These are phyloP conservation scores for Globisporangium heterothallicum DNA, from an alignment of 352 stramenopile species.

Conservation along the genomic window DNA sequence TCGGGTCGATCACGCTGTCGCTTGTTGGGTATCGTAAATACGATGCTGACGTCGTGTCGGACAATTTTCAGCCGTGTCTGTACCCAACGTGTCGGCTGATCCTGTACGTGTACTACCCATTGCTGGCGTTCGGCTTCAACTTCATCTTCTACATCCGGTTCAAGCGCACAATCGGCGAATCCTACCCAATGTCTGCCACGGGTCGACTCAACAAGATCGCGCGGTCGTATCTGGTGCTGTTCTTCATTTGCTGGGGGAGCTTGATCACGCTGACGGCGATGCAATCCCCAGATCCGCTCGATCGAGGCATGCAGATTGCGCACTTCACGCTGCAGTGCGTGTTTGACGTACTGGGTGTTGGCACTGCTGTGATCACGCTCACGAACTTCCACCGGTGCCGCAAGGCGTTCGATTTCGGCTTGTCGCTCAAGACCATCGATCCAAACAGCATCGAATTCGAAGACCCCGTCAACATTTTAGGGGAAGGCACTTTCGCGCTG, in stretches of 20 bases:
- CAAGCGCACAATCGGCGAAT: constrained; percentile 65
- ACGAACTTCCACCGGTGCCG: constrained; percentile 71
- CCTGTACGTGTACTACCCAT: constrained; percentile 73
- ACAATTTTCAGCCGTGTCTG: constrained; percentile 55
- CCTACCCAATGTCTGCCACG: constrained; percentile 63
- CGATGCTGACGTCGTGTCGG: constrained; percentile 16
- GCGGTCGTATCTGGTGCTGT: constrained; percentile 62
- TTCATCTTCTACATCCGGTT: constrained; percentile 79
- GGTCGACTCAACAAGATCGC: constrained; percentile 61
- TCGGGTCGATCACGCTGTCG: constrained; percentile 51
- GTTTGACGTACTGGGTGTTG: constrained; percentile 63
- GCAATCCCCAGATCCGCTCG: constrained; percentile 23
- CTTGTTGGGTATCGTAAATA: constrained; percentile 49
- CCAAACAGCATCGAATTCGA: constrained; percentile 75
- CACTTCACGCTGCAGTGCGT: constrained; percentile 55
- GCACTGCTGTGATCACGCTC: constrained; percentile 61
- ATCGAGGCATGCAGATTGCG: constrained; percentile 22
- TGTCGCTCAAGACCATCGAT: constrained; percentile 76
- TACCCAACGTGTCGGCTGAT: constrained; percentile 65
- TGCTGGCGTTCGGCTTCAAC: constrained; percentile 68
- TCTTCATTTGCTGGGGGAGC: constrained; percentile 71
- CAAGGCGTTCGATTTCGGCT: constrained; percentile 69
- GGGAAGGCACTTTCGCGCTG: constrained; percentile 74
- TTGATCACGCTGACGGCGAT: constrained; percentile 59
- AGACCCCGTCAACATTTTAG: constrained; percentile 70